phyloP scores from a whole-genome alignment of 2,329 filamentous ascomycete genomes.

The Torrubiellomyces zombiae region DNA sequence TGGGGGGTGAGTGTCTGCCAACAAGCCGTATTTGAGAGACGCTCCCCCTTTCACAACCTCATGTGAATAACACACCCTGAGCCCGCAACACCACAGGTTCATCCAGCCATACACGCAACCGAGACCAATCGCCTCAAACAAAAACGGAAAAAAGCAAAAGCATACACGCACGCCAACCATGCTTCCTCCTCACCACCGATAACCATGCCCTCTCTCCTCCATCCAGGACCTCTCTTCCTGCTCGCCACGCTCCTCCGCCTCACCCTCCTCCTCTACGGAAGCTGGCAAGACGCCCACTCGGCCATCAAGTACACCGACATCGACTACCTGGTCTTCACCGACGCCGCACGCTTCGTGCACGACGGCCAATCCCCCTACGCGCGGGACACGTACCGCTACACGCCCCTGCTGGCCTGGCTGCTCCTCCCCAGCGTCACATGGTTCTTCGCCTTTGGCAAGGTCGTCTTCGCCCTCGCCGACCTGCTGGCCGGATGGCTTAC shows the following conservation, averaged over 20 bases:
- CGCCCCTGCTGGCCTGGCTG: conserved; percentile 82
- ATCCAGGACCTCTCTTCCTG: conserved; percentile 32
- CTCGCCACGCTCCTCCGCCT: conserved; percentile 49
- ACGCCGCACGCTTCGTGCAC: conserved; percentile 65
- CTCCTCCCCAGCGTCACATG: conserved; percentile 63
- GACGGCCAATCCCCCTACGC: conserved; percentile 61
- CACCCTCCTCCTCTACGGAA: conserved; percentile 67
- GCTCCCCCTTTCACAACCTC: too few relatives aligned
- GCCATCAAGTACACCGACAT: conserved; percentile 97
- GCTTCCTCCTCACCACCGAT: conserved; percentile 2
- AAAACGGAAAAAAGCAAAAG: too few relatives aligned
- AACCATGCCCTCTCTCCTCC: conserved; percentile 11
- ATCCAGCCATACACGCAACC: too few relatives aligned
- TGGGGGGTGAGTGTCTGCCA: too few relatives aligned
- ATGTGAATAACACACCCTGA: too few relatives aligned
- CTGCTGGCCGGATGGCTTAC: conserved; percentile 72
- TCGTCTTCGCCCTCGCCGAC: conserved; percentile 71
- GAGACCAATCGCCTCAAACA: too few relatives aligned
- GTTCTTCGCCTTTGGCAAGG: conserved; percentile 79
- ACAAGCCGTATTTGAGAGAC: too few relatives aligned
- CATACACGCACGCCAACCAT: too few relatives aligned
- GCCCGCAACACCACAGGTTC: too few relatives aligned
- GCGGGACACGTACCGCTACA: conserved; percentile 92
- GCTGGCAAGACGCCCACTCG: conserved; percentile 82
- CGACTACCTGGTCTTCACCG: conserved; percentile 96